phyloP scores from a whole-genome alignment of 2,329 filamentous ascomycete genomes.

The Xylaria sp. region DNA sequence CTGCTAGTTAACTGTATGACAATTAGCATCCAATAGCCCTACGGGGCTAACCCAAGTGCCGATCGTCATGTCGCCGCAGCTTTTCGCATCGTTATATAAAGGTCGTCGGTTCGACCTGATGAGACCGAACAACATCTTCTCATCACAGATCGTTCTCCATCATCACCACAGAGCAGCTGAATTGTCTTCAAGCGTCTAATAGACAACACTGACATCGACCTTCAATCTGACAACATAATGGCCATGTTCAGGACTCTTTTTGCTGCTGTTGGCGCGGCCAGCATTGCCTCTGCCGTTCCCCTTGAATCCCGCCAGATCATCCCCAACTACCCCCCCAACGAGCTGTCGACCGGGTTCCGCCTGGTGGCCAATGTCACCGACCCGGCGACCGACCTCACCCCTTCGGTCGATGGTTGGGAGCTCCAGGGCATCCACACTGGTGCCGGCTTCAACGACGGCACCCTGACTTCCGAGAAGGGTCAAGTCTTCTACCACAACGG shows the following conservation, averaged over 20 bases:
- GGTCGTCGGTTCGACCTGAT: background rate
- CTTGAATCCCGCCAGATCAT: constrained; percentile 30
- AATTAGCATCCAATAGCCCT: background rate
- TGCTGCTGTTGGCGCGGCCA: constrained; percentile 19
- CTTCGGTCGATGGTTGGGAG: constrained; percentile 54
- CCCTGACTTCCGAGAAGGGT: constrained; percentile 46
- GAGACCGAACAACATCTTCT: background rate
- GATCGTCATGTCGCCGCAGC: constrained; percentile 10
- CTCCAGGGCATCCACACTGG: constrained; percentile 57
- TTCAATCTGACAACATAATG: constrained; percentile 10
- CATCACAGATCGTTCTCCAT: constrained; percentile 1
- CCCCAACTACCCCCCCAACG: constrained; percentile 39
- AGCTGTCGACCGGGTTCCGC: constrained; percentile 50
- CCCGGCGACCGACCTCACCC: constrained; percentile 51
- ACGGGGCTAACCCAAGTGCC: constrained; percentile 1
- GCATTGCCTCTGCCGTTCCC: constrained; percentile 28
- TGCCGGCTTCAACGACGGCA: constrained; percentile 53
- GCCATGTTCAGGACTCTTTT: constrained; percentile 28
- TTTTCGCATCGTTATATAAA: constrained; percentile 11
- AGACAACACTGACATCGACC: background rate
- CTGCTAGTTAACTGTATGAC: too few species aligned
- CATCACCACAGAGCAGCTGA: background rate
- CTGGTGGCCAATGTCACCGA: constrained; percentile 59
- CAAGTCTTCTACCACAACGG: constrained; percentile 62
- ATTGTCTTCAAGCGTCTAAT: background rate